Base-by-base conservation (phyloP, 2,329 filamentous ascomycete genomes). In the Colletotrichum cordylinicola region DNA sequence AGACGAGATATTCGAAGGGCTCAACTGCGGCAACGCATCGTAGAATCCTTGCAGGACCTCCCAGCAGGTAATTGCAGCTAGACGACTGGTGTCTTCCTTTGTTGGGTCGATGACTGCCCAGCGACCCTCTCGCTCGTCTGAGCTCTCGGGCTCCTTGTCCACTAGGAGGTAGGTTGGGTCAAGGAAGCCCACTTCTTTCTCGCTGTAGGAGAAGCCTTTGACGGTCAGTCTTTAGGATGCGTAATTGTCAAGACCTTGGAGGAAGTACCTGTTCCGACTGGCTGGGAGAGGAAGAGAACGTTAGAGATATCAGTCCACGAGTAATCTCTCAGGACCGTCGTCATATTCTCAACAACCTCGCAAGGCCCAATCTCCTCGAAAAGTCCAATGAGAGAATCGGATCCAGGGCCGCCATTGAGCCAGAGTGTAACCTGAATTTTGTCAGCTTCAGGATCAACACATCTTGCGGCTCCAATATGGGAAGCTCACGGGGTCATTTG, bases 121-220 rank as follows among this genome's bases (percentile, higher is more conserved):
- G 8, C 69, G 69, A 16, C 69, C 69, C 8, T 66, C 60, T n/a
- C 60, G 39, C 60, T 71, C 39, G 2, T 66, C 29, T 4, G 69
- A 33, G 12, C 24, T 65, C 21, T 9, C 69, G 1, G 69, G 43
- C 24, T 71, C 43, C 31, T 66, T 71, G 16, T 66, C 60, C 18
- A 71, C 69, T 0, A 24, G n/a, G 1, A 56, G 33, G 21, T 71
- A 71, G 18, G 58, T 66, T 2, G 69, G 43, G 29, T 71, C 69
- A 21, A 71, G 60, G 1, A 56, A 71, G 3, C 69, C 69, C 10
- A 71, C 69, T 6, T 71, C 69, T 39, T 71, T 58, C 31, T 71
- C 69, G 8, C 69, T 71, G 31, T 71, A 71, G 60, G 69, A 71
- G 43, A 71, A 71, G 9, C 69, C 69, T 71, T 2, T n/a, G 10